Percentiles rank a stretch among this genome's conserved stretches.
phyloP scores from a whole-genome alignment of 2,329 filamentous ascomycete species.

The Diatrype stigma region DNA sequence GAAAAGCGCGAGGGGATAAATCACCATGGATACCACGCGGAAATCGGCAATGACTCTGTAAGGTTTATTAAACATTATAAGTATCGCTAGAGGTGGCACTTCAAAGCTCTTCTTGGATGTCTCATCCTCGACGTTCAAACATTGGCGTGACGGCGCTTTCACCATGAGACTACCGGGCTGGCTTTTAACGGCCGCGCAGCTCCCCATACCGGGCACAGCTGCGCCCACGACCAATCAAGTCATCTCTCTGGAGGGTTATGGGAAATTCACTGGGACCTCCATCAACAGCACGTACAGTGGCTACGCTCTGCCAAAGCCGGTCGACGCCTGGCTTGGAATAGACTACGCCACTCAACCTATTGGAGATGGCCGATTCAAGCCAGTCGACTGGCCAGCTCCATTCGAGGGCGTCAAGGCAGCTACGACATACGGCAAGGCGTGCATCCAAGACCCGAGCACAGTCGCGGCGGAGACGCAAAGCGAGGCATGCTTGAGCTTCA shows the following conservation, averaged over 20 bases:
- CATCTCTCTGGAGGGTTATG: constrained; percentile 32
- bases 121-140: too few relatives aligned
- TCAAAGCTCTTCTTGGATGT: too few relatives aligned
- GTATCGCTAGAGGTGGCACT: too few relatives aligned
- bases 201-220: background rate
- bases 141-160: too few relatives aligned
- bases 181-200: too few relatives aligned
- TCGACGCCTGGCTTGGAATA: constrained; percentile 46
- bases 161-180: too few relatives aligned
- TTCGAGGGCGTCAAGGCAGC: constrained; percentile 38
- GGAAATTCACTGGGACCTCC: constrained; percentile 34
- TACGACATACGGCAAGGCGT: constrained; percentile 35
- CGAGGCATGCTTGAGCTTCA: constrained; percentile 37
- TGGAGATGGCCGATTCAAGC: constrained; percentile 35
- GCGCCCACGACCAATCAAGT: background rate
- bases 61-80: too few relatives aligned
- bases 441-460: constrained; percentile 33
- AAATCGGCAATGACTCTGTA: too few relatives aligned
- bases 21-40: too few relatives aligned
- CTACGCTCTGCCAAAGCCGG: constrained; percentile 24
- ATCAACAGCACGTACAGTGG: constrained; percentile 31
- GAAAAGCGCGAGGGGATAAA: too few relatives aligned
- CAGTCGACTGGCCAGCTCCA: constrained; percentile 34
- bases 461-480: constrained; percentile 20
- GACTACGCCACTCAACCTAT: constrained; percentile 40